A percentile compares a stretch with the other conserved stretches of the same genome.
Evolutionary conservation across 202 grass and related monocot species (phyloP).

Genomic region (Zoysia matrella): DNA sequence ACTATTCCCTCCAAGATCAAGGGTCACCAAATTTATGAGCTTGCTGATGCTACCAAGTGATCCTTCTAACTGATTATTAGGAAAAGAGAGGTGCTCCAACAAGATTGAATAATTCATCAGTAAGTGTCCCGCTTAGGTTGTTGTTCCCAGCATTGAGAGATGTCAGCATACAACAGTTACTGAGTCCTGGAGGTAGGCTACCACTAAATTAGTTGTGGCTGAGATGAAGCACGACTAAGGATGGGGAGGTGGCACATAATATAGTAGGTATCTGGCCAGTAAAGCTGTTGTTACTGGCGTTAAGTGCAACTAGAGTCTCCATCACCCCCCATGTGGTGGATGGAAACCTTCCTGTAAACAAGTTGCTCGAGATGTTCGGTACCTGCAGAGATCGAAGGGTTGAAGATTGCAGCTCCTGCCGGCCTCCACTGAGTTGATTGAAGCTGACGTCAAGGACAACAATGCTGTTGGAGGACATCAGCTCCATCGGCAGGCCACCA

Average conservation of each 20-base stretch:
- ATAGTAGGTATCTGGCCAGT: constrained; percentile 40
- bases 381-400: constrained; percentile 30
- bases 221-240: constrained; percentile 26
- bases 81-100: constrained; percentile 39
- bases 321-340: constrained; percentile 33
- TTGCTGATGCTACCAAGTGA: constrained; percentile 1
- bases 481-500: constrained; percentile 29
- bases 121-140: constrained; percentile 1
- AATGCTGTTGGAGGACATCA: constrained; percentile 53
- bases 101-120: constrained; percentile 40
- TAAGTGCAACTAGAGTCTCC: constrained; percentile 42
- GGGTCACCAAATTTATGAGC: constrained; percentile 42
- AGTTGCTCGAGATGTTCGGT: constrained; percentile 64
- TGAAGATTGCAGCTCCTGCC: constrained; percentile 31
- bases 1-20: constrained; percentile 57
- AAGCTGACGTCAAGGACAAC: constrained; percentile 51
- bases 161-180: constrained; percentile 35
- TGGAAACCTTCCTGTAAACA: constrained; percentile 45
- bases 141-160: constrained; percentile 30
- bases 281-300: constrained; percentile 61
- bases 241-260: constrained; percentile 41
- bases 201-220: constrained; percentile 33
- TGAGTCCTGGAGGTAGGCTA: constrained; percentile 9
- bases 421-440: constrained; percentile 31
- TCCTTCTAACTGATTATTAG: constrained; percentile 30